Evolutionary conservation across 2,329 filamentous ascomycete genomes (phyloP).

Genomic region (Pseudocercospora vitis): DNA sequence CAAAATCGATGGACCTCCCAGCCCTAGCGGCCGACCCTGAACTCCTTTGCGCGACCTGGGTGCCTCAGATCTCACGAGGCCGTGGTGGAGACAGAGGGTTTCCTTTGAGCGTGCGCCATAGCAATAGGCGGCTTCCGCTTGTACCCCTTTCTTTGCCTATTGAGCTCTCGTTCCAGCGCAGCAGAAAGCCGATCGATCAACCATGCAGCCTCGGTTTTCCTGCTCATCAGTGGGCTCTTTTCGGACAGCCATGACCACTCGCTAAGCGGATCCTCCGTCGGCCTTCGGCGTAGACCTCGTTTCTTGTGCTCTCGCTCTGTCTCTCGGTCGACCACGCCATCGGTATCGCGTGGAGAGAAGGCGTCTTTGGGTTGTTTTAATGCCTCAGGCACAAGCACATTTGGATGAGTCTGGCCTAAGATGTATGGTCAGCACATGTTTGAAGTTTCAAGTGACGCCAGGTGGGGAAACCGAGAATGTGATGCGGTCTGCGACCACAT

Average conservation of each 20-base stretch:
- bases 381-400: slow-evolving; percentile 3
- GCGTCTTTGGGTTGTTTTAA: neutral
- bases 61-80: too few relatives aligned
- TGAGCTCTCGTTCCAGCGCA: slow-evolving; percentile 55
- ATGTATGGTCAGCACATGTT: too few relatives aligned
- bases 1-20: too few relatives aligned
- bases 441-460: too few relatives aligned
- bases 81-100: too few relatives aligned
- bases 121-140: slow-evolving; percentile 34
- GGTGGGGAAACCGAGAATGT: neutral
- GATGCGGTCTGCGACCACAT: too few relatives aligned
- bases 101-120: slow-evolving; percentile 26
- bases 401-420: too few relatives aligned
- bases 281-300: slow-evolving; percentile 17
- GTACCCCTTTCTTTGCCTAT: slow-evolving; percentile 33
- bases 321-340: slow-evolving; percentile 30
- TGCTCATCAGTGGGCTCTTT: slow-evolving; percentile 67
- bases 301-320: slow-evolving; percentile 23
- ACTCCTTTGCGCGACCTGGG: too few relatives aligned
- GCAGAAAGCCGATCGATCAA: slow-evolving; percentile 64
- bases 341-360: slow-evolving; percentile 14
- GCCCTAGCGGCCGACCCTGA: too few relatives aligned
- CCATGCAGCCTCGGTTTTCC: slow-evolving; percentile 70
- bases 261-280: slow-evolving; percentile 23
- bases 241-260: slow-evolving; percentile 74